phyloP scores from a whole-genome alignment of 83 land plant species.

The Picea engelmannii region DNA sequence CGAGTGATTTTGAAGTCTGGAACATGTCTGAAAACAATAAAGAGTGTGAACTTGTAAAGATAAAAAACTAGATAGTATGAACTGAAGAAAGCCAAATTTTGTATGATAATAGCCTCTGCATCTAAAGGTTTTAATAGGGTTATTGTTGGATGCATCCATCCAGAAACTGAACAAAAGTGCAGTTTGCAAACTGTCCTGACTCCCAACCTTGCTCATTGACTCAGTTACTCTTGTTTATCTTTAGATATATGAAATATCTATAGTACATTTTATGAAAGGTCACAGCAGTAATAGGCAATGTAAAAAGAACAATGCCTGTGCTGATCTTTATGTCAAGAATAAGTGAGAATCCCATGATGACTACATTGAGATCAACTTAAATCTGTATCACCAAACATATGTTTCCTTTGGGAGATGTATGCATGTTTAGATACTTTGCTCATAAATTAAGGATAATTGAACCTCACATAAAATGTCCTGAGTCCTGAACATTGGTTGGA shows the following conservation, averaged over 20 bases:
- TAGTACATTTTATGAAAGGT: background rate
- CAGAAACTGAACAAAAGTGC: background rate
- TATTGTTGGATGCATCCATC: constrained; percentile 1
- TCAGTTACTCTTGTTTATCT: background rate
- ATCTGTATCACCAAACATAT: background rate
- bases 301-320: background rate
- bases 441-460: constrained; percentile 3
- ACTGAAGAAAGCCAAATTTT: background rate
- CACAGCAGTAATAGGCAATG: background rate
- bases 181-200: constrained; percentile 5
- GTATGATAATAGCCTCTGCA: background rate
- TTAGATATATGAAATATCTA: background rate
- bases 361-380: background rate
- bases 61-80: background rate
- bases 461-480: background rate
- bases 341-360: background rate
- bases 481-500: background rate
- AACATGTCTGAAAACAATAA: background rate
- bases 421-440: background rate
- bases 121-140: background rate
- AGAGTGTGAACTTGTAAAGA: background rate
- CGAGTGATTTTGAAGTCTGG: background rate
- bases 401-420: background rate
- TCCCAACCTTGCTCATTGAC: background rate
- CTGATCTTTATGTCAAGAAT: background rate